Base-by-base conservation (phyloP, 768 basidiomycete species). In the Rhodotorula babjevae region DNA sequence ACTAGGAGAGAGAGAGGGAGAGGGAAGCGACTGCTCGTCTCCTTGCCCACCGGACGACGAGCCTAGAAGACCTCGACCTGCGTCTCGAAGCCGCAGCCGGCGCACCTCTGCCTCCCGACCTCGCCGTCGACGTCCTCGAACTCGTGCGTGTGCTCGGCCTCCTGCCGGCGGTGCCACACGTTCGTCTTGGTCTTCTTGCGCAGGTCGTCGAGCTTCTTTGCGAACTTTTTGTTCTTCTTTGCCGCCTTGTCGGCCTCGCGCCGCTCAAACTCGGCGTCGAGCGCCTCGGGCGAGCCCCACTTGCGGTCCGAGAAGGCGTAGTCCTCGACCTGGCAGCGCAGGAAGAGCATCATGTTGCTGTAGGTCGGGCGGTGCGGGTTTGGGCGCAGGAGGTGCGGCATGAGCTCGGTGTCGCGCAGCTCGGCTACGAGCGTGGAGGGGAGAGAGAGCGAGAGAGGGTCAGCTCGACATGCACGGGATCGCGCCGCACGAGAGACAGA, bases 281-380 rank as follows among this genome's bases (percentile, higher is more conserved):
- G 81, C 18, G 87, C 92, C 80, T 96, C 93, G 16, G 91, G 85
- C 2, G 92, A 91, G 0, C 93, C 94, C 96, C 96, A 99, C 82
- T 99, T 99, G 80, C 91, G 89, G 90, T 89, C 56, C 44, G 73
- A 75, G 68, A 79, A 96, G 10, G 96, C 95, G 81, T 94, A 97
- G 58, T 89, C 91, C 80, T 99, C 96, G 3, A 96, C 92, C 80
- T 98, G 95, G 78, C 84, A 89, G 47, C 96, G 88, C 10, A 97
- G 84, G 82, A 90, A 98, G 31, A 99, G 85, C 96, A 98, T 98
- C 96, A 98, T 98, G 84, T 98, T 99, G 49, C 91, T 90, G 79
- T 91, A 98, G 0, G 92, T 94, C 19, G 93, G 90, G 75, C 91
- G 90, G 83, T 96, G 93, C 8, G 92, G 94, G 80, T 97, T 97